Base-by-base conservation (phyloP, 1,139 yeast species). In the Blastobotrys serpentis region DNA sequence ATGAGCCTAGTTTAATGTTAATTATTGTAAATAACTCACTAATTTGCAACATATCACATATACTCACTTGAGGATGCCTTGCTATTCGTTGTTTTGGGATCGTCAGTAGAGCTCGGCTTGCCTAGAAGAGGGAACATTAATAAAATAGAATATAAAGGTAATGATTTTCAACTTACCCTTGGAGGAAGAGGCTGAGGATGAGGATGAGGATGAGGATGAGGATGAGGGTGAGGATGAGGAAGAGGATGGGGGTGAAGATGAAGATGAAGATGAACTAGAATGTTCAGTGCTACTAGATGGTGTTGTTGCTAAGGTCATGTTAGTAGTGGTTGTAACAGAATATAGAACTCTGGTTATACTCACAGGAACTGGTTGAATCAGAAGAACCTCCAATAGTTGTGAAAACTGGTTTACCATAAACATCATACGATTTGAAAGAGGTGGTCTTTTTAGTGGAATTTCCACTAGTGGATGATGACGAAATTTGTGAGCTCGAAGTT, bases 321-420 rank as follows among this genome's bases (percentile, higher is more conserved):
- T 11, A 29, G 13, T 29, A 10, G n/a, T 29, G 32, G 7, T 10
- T 23, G 26, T 23, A 23, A 23, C 8, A 23, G 10, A 23, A 10
- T 6, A 6, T n/a, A n/a, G n/a, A n/a, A n/a, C n/a, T n/a, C n/a
- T 23, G 8, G 10, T 23, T 23, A 6, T 11, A 29, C 32, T 29
- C 32, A 29, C 32, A 10, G 4, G 32, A 29, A 29, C 32, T 29
- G 4, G 4, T 29, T 10, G 32, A 34, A 10, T 14, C 22, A 4
- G 38, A 34, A 6, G 38, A 18, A 5, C 38, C 21, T 7, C 32
- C 32, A 29, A 29, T 29, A 29, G 32, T 29, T 29, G 32, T 29
- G 32, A 10, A 29, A 11, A 29, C 13, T 4, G 32, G 32, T 29
- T 14, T 29, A 7, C 32, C 32, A 14, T 29, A 29, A 7, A 29